phyloP scores from a whole-genome alignment of 805 yeast species.

The Kockiozyma suomiensis region DNA sequence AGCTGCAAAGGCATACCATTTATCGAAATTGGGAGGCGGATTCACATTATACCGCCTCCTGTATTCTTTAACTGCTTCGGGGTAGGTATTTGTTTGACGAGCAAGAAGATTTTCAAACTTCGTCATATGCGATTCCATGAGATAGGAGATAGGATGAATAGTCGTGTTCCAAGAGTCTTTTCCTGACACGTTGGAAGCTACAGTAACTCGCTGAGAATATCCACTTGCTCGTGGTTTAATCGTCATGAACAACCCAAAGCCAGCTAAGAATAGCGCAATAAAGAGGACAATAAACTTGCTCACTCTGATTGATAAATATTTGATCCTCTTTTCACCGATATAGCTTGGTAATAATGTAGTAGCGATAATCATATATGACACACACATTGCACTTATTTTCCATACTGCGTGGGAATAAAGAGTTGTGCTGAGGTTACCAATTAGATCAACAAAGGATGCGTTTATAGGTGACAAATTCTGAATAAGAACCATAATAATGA shows the following conservation, averaged over 20 bases:
- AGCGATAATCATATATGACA: slow-evolving; percentile 33
- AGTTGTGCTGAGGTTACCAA: slow-evolving; percentile 30
- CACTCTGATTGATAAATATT: slow-evolving; percentile 20
- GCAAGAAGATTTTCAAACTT: slow-evolving; percentile 11
- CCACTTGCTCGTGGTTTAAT: slow-evolving; percentile 24
- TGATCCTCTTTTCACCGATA: slow-evolving; percentile 21
- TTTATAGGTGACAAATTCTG: slow-evolving; percentile 34
- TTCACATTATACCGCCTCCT: slow-evolving; percentile 23
- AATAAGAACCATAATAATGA: slow-evolving; percentile 31
- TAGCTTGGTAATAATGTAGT: slow-evolving; percentile 23
- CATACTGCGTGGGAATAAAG: slow-evolving; percentile 29
- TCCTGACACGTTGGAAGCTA: neutral
- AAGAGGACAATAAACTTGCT: slow-evolving; percentile 22
- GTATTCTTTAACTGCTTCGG: slow-evolving; percentile 33
- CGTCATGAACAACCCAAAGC: slow-evolving; percentile 19
- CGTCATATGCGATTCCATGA: slow-evolving; percentile 21
- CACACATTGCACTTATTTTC: slow-evolving; percentile 32
- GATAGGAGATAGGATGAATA: slow-evolving; percentile 31
- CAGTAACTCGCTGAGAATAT: slow-evolving; percentile 18
- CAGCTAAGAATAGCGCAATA: slow-evolving; percentile 19
- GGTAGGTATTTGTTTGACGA: slow-evolving; percentile 31
- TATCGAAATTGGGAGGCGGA: slow-evolving; percentile 38
- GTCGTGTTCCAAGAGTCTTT: slow-evolving; percentile 30
- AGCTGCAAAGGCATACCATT: slow-evolving; percentile 35
- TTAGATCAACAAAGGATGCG: slow-evolving; percentile 33